phyloP scores from a whole-genome alignment of 2,329 filamentous ascomycete species.

The Sporothrix schenckii region DNA sequence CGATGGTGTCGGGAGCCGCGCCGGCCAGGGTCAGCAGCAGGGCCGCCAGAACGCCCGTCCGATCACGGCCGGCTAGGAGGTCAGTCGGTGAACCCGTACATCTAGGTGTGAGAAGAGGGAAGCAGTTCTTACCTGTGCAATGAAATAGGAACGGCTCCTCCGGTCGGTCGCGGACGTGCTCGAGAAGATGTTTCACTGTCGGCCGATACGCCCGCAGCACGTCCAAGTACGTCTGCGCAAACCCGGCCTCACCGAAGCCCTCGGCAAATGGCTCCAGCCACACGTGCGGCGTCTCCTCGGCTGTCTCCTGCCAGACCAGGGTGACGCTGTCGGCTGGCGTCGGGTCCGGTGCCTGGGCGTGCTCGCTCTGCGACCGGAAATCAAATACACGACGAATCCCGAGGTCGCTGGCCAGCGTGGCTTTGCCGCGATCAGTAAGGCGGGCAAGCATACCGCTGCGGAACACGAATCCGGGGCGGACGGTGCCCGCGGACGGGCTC shows the following conservation, averaged over 20 bases:
- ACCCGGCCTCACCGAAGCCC: slow-evolving; percentile 51
- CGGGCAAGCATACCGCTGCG: slow-evolving; percentile 51
- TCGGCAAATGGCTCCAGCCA: slow-evolving; percentile 49
- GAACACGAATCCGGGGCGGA: slow-evolving; percentile 50
- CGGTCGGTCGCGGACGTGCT: slow-evolving; percentile 53
- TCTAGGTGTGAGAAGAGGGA: not conserved
- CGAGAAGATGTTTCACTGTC: slow-evolving; percentile 51
- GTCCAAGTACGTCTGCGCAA: slow-evolving; percentile 53
- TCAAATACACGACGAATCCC: slow-evolving; percentile 55
- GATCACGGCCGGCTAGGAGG: slow-evolving; percentile 55
- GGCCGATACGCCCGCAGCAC: slow-evolving; percentile 50
- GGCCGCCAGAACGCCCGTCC: slow-evolving; percentile 56
- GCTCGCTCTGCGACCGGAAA: slow-evolving; percentile 53
- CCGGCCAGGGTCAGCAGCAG: slow-evolving; percentile 57
- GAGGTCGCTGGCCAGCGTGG: slow-evolving; percentile 46
- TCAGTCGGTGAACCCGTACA: not conserved
- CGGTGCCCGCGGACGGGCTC: slow-evolving; percentile 36
- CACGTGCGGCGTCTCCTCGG: slow-evolving; percentile 46
- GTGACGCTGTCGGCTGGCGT: slow-evolving; percentile 50
- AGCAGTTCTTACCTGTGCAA: slow-evolving; percentile 51
- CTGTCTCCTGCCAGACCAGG: slow-evolving; percentile 47
- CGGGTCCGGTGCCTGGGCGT: slow-evolving; percentile 49
- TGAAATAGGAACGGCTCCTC: slow-evolving; percentile 55
- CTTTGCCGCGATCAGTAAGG: slow-evolving; percentile 44
- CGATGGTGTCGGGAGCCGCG: slow-evolving; percentile 47